A percentile compares a stretch with the other conserved stretches of the same genome.
These are phyloP conservation scores for Hymenoscyphus repandus DNA, from an alignment of 2,329 filamentous ascomycete species.

Conservation along the genomic window DNA sequence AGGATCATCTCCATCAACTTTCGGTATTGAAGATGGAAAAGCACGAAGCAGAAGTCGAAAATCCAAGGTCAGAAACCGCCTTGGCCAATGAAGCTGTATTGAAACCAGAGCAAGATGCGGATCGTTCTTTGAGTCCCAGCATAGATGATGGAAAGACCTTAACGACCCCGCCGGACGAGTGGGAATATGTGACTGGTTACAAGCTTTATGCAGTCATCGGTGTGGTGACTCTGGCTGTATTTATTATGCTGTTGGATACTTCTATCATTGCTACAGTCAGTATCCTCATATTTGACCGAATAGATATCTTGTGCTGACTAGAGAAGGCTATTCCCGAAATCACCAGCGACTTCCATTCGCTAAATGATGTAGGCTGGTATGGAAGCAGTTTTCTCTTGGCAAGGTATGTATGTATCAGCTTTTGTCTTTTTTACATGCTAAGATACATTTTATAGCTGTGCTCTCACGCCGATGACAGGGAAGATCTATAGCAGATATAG, in stretches of 20 bases:
- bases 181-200: constrained; percentile 19
- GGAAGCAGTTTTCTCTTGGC: constrained; percentile 44
- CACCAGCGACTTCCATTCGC: constrained; percentile 44
- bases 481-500: constrained; percentile 44
- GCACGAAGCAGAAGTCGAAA: too few species aligned
- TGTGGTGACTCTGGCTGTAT: constrained; percentile 38
- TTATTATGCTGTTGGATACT: constrained; percentile 46
- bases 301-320: neutral
- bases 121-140: neutral
- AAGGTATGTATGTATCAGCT: constrained; percentile 17
- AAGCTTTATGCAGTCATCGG: constrained; percentile 25
- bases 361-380: constrained; percentile 53
- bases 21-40: too few species aligned
- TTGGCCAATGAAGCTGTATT: neutral
- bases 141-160: neutral
- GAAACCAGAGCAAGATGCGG: neutral
- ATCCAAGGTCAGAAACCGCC: too few species aligned
- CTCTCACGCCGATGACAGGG: constrained; percentile 46
- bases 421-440: constrained; percentile 2
- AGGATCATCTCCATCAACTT: too few species aligned
- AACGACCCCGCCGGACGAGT: constrained; percentile 7
- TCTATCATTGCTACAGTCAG: constrained; percentile 47
- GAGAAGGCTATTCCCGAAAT: constrained; percentile 42
- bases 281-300: neutral
- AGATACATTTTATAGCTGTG: constrained; percentile 33